Conservation (phyloP, 2,329 filamentous ascomycete genomes). For the Cladophialophora bantiana region DNA sequence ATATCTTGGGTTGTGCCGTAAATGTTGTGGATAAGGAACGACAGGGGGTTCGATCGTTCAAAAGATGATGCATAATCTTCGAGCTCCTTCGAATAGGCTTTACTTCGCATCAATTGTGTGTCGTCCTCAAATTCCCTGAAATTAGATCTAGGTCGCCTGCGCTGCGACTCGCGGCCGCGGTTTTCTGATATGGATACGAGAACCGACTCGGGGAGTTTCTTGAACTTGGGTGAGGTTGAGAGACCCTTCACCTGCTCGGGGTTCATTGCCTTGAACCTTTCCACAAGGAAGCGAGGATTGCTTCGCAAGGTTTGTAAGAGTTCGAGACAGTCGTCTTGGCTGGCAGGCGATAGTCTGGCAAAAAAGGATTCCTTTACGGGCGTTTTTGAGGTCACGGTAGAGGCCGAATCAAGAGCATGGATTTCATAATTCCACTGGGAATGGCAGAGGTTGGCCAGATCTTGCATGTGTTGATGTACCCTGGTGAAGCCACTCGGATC, state of each 20-base stretch:
- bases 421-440: constrained; percentile 45
- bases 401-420: constrained; percentile 45
- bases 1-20: constrained; percentile 86
- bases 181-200: constrained; percentile 69
- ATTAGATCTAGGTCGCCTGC: constrained; percentile 52
- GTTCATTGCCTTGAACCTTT: constrained; percentile 77
- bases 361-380: constrained; percentile 48
- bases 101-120: constrained; percentile 56
- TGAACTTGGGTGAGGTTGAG: constrained; percentile 76
- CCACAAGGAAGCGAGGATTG: constrained; percentile 86
- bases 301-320: constrained; percentile 84
- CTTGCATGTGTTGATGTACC: constrained; percentile 53
- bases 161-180: constrained; percentile 58
- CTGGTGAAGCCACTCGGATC: constrained; percentile 54
- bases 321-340: constrained; percentile 76
- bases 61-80: constrained; percentile 87
- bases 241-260: constrained; percentile 78
- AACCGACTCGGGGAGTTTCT: constrained; percentile 84
- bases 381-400: constrained; percentile 4
- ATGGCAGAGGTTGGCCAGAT: constrained; percentile 53
- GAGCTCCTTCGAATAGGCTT: constrained; percentile 63
- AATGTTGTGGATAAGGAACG: constrained; percentile 83
- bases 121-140: constrained; percentile 75
- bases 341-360: constrained; percentile 75
- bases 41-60: constrained; percentile 85